Conservation (phyloP, 2,329 filamentous ascomycete species). For the Neocatenulostroma microsporum region DNA sequence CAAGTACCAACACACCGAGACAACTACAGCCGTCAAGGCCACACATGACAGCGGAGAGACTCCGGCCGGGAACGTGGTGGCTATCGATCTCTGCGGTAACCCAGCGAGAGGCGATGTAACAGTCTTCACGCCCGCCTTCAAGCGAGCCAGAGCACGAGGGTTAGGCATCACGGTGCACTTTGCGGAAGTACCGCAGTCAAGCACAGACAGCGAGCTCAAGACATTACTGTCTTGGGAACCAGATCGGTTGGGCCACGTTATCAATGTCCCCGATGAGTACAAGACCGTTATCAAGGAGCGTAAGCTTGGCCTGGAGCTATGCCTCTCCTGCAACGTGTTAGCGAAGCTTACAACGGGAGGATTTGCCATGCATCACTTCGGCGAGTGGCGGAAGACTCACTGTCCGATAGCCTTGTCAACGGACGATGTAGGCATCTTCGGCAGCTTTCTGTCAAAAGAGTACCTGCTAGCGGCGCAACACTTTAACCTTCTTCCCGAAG, state of each 20-base stretch:
- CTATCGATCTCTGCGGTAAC: slow-evolving; percentile 72
- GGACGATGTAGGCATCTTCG: slow-evolving; percentile 76
- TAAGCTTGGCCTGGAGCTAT: slow-evolving; percentile 63
- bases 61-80: slow-evolving; percentile 51
- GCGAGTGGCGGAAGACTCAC: slow-evolving; percentile 55
- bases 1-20: slow-evolving; percentile 36
- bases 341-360: slow-evolving; percentile 63
- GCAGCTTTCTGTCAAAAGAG: slow-evolving; percentile 67
- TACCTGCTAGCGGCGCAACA: slow-evolving; percentile 51
- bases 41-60: too few relatives aligned
- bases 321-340: slow-evolving; percentile 72
- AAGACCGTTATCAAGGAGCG: slow-evolving; percentile 48
- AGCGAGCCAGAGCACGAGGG: slow-evolving; percentile 46
- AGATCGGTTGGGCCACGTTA: slow-evolving; percentile 67
- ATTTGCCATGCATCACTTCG: slow-evolving; percentile 66
- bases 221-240: slow-evolving; percentile 60
- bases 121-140: slow-evolving; percentile 54
- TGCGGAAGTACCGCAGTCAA: slow-evolving; percentile 57
- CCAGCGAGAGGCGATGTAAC: slow-evolving; percentile 56
- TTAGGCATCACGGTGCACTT: slow-evolving; percentile 69
- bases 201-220: slow-evolving; percentile 52
- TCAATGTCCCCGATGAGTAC: slow-evolving; percentile 59
- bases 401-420: slow-evolving; percentile 64
- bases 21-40: background rate
- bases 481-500: slow-evolving; percentile 21